Base-by-base conservation (phyloP, 441 rosid species). In the Erodium moschatum region DNA sequence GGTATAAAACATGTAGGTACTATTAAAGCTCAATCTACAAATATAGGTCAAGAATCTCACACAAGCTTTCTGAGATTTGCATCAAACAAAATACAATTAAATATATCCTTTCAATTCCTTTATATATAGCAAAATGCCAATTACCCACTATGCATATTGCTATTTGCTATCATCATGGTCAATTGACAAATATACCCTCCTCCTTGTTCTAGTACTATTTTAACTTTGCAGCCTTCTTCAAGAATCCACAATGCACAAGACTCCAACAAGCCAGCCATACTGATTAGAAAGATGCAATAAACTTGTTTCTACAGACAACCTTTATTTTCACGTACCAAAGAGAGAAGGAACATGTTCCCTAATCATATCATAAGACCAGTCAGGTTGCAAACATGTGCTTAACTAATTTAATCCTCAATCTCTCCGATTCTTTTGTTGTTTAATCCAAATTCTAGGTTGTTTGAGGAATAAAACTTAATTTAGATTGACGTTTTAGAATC, bases 21-120 rank as follows among this genome's bases (percentile, higher is more conserved):
- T 68, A 35, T 40, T 60, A 74, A 74, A 80, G 74, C 65, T 63
- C 44, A 72, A n/a, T 80, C 84, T 74, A 75, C 70, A 72, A 19
- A 50, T 8, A 56, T 72, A 82, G 81, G 80, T 69, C 24, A 42
- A 76, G 88, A 84, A 84, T 84, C 88, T 52, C 74, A 81, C 87
- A 82, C 87, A 75, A 80, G 74, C 67, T 64, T 73, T 76, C 83
- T 67, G 73, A 70, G 78, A 84, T 80, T 78, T 75, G 85, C 79
- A 67, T 70, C 75, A 48, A 50, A 50, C 58, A 75, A 80, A 33
- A 33, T 33, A 33, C 6, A 33, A 33, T 33, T 33, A 24, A 33
- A 33, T 33, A 33, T 33, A 33, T 33, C 38, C 4, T 33, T 33
- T 33, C 38, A 1, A 5, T 75, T 70, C 80, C 72, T 66, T n/a